phyloP scores from a whole-genome alignment of 2,329 filamentous ascomycete genomes.

The Acrodontium crateriforme region DNA sequence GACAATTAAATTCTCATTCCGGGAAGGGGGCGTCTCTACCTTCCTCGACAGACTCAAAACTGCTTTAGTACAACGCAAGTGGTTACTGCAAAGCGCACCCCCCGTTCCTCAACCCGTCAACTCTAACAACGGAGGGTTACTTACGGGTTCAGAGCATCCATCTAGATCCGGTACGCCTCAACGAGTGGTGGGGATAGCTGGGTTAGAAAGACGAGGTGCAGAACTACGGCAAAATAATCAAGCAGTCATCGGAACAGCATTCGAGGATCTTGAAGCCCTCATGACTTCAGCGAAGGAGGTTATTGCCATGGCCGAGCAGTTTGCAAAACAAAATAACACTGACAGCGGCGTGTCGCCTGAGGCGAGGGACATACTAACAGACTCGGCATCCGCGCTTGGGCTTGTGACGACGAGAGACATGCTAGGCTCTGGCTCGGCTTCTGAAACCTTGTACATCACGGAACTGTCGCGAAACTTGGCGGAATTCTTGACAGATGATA shows the following conservation, averaged over 20 bases:
- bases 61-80: constrained; percentile 84
- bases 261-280: constrained; percentile 88
- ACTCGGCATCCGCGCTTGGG: constrained; percentile 71
- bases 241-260: constrained; percentile 79
- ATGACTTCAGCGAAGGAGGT: constrained; percentile 98
- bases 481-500: constrained; percentile 79
- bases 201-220: constrained; percentile 71
- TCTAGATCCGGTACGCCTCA: constrained; percentile 14
- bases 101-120: constrained; percentile 56
- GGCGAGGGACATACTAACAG: constrained; percentile 60
- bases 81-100: constrained; percentile 81
- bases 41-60: constrained; percentile 82
- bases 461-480: constrained; percentile 74
- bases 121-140: constrained; percentile 16
- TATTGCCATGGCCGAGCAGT: constrained; percentile 78
- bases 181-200: constrained; percentile 77
- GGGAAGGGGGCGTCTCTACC: constrained; percentile 73
- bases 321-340: constrained; percentile 52
- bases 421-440: constrained; percentile 57
- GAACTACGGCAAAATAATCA: constrained; percentile 88
- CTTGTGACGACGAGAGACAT: constrained; percentile 93
- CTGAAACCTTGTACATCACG: constrained; percentile 77
- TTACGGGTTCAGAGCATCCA: constrained; percentile 34
- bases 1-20: constrained; percentile 82
- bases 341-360: constrained; percentile 38